Evolutionary conservation across 176 grass and related monocot species (phyloP).

Genomic region (Oryza rufipogon): DNA sequence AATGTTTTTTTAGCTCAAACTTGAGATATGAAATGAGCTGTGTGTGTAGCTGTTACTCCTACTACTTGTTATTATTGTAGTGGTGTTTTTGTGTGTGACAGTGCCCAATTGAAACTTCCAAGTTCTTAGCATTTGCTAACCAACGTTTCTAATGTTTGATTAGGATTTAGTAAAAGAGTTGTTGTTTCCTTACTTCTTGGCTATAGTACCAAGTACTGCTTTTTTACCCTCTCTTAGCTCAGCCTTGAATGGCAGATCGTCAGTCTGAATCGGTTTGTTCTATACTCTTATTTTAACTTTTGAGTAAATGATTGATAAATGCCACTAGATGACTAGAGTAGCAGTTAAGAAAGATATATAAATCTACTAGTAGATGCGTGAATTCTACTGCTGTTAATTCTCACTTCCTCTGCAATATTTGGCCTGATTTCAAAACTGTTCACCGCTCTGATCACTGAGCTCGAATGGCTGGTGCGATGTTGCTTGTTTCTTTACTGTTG

Average conservation of each 20-base stretch:
- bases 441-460: background rate
- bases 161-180: conserved; percentile 35
- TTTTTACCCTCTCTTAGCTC: background rate
- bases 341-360: background rate
- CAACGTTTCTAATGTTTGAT: background rate
- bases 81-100: conserved; percentile 29
- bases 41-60: conserved; percentile 40
- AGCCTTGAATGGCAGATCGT: background rate
- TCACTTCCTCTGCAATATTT: background rate
- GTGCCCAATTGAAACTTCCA: conserved; percentile 31
- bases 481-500: conserved; percentile 18
- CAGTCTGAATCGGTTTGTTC: conserved; percentile 30
- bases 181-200: conserved; percentile 30
- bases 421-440: background rate
- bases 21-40: conserved; percentile 21
- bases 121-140: conserved; percentile 36
- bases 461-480: background rate
- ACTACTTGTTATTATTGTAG: conserved; percentile 42
- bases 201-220: background rate
- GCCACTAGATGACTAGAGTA: background rate
- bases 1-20: conserved; percentile 17
- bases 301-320: conserved; percentile 37
- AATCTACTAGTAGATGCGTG: background rate
- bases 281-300: conserved; percentile 14
- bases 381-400: background rate